Evolutionary conservation across 1,284 basidiomycete genomes (phyloP), one percentile per base, ranked within the genome.

Genomic region (Malassezia slooffiae): DNA sequence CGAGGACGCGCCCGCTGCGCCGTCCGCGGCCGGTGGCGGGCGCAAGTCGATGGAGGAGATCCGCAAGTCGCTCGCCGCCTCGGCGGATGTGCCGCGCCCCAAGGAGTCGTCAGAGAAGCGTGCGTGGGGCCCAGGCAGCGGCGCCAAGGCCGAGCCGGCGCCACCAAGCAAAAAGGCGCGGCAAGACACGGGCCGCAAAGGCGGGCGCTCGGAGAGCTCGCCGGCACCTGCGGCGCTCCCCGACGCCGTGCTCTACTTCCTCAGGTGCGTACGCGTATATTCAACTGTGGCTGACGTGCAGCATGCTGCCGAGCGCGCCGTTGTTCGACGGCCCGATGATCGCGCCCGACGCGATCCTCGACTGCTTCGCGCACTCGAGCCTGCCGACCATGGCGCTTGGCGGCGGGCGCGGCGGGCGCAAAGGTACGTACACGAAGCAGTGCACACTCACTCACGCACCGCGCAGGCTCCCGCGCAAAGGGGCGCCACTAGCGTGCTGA

Each of bases 11-110:
- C 15, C 38, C 9, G 30, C 16, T 29, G 30, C 38, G 5, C 21
- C 20, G 28, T n/a, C 38, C n/a, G 27, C 17, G 19, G 32, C 19
- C 36, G 22, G 19, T n/a, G 36, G 22, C 13, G 45, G 45, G 15
- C 39, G 45, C 21, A 39, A 41, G 26, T 20, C 39, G 4, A 47
- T 47, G 45, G 45, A 47, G 29, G 45, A 47, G 20, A 47, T 47
- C 31, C 45, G 45, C 16, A 41, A 41, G 11, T 33, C 38, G 9
- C 31, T 47, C 7, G 32, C 38, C 11, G 30, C 34, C 13, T 34
- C 40, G 4, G 17, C 40, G 13, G 45, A 47, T n/a, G n/a, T n/a
- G n/a, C n/a, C n/a, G n/a, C n/a, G n/a, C n/a, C n/a, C n/a, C n/a
- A n/a, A n/a, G n/a, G n/a, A n/a, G n/a, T n/a, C n/a, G 23, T 17